Evolutionary conservation across 345 rosid genomes (phyloP).

Genomic region (Salix arbutifolia): DNA sequence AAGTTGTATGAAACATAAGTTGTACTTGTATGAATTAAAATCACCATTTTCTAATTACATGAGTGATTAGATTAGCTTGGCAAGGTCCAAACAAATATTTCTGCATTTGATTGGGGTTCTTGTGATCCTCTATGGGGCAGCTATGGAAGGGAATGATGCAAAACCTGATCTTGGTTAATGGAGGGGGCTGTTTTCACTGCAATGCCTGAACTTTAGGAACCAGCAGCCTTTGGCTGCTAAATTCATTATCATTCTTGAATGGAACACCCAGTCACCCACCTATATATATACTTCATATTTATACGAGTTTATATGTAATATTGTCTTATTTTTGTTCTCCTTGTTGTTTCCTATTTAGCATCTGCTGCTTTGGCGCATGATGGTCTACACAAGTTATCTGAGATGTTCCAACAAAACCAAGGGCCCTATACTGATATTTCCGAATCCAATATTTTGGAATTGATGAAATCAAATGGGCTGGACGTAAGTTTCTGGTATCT

Average conservation of each 20-base stretch:
- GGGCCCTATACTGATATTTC: slow-evolving; percentile 49
- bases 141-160: background rate
- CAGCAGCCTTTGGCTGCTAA: background rate
- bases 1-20: slow-evolving; percentile 12
- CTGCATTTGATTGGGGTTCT: background rate
- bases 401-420: slow-evolving; percentile 41
- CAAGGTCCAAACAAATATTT: background rate
- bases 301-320: slow-evolving; percentile 1
- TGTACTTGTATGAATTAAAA: background rate
- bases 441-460: slow-evolving; percentile 52
- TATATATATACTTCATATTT: background rate
- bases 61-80: background rate
- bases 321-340: background rate
- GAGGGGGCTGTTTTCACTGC: background rate
- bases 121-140: background rate
- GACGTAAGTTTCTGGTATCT: slow-evolving; percentile 48
- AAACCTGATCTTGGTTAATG: background rate
- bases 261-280: background rate
- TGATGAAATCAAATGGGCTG: slow-evolving; percentile 56
- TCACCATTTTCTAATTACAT: background rate
- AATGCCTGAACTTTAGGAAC: background rate
- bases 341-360: slow-evolving; percentile 8
- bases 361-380: slow-evolving; percentile 12
- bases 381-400: slow-evolving; percentile 32
- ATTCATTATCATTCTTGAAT: background rate